Base-by-base conservation (phyloP, 2,329 filamentous ascomycete genomes). In the Ophiocordyceps camponoti-rufipedis region DNA sequence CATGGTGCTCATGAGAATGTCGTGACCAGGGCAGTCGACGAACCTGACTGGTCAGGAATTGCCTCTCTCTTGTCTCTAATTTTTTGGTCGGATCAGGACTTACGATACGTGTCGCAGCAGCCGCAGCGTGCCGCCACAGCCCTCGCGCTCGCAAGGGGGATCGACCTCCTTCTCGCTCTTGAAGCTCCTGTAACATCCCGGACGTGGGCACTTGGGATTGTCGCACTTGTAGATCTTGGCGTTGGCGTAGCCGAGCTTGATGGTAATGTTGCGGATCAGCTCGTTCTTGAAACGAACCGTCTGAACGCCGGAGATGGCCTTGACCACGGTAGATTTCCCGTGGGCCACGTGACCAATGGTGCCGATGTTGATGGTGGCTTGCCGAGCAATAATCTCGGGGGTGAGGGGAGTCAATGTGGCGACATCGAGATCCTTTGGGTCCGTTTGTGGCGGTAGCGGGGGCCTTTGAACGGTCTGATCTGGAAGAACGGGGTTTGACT, bases 1-100 rank as follows among this genome's bases (percentile, higher is more conserved):
- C 91, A 98, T 98, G 57, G 91, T 98, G 69, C 89, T 96, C 91
- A 98, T 98, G 64, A 98, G 88, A 87, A 98, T 98, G 70, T 98
- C 91, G 85, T 98, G 91, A 66, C 91, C 91, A 47, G 91, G 91
- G 74, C 91, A 96, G 67, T 96, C 91, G 55, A 96, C 91, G 63
- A 96, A 98, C 14, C 85, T 89, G n/a, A 5, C 28, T 13, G 4
- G 14, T 44, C 33, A 44, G 35, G 16, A 31, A 39, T 8, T 4
- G 16, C 16, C 10, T n/a, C 7, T 39, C n/a, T 2, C 5, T 19
- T 19, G 1, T 10, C 11, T 19, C n/a, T 18, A 2, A 38, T 9
- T 39, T 7, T 7, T 31, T 31, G 9, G 12, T 31, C 29, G 7
- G 10, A 18, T 16, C 5, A 5, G 16, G 44, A 75, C 84, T 74